Conservation (phyloP, 2,329 filamentous ascomycete species). For the Neopestalotiopsis sp. region DNA sequence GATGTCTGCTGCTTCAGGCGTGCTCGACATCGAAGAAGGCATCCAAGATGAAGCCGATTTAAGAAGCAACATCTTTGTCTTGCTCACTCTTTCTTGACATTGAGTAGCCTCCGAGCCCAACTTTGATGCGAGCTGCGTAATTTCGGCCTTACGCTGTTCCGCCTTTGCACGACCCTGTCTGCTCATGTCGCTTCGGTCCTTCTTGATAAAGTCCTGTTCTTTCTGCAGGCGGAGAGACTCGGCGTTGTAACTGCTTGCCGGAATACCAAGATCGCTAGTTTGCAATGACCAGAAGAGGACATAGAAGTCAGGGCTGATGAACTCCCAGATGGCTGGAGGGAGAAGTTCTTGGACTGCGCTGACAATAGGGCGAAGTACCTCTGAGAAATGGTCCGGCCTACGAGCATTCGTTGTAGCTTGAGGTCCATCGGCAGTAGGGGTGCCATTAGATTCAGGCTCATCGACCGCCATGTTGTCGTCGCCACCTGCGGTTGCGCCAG, state of each 20-base stretch:
- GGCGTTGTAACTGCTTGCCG: conserved; percentile 76
- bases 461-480: conserved; percentile 40
- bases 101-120: conserved; percentile 76
- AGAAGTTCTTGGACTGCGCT: conserved; percentile 68
- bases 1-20: conserved; percentile 72
- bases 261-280: conserved; percentile 80
- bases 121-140: conserved; percentile 71
- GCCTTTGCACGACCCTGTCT: conserved; percentile 69
- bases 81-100: conserved; percentile 70
- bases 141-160: conserved; percentile 71
- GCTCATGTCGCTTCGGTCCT: conserved; percentile 76
- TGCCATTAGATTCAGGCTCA: conserved; percentile 30
- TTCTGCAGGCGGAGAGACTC: conserved; percentile 74
- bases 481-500: conserved; percentile 24
- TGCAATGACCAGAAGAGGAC: conserved; percentile 92
- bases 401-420: conserved; percentile 39
- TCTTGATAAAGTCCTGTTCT: conserved; percentile 70
- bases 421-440: conserved; percentile 25
- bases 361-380: conserved; percentile 76
- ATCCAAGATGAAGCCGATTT: conserved; percentile 79
- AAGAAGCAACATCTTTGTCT: conserved; percentile 71
- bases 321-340: conserved; percentile 68
- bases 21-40: conserved; percentile 64
- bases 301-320: conserved; percentile 82
- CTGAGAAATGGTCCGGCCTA: conserved; percentile 61